Conservation (phyloP, 257 asterid species). For the Paraleonurus japonicus region DNA sequence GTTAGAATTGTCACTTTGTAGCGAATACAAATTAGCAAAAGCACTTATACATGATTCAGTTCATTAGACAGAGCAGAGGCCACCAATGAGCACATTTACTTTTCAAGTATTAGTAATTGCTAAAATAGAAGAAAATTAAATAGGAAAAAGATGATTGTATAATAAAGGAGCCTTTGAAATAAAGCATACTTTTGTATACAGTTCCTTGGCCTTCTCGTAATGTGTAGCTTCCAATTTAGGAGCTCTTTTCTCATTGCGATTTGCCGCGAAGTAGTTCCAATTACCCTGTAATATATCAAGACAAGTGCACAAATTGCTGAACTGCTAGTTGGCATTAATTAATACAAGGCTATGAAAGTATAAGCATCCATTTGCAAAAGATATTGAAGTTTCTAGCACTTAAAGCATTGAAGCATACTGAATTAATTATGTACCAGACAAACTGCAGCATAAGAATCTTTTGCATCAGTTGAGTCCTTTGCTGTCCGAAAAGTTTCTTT, state of each 20-base stretch:
- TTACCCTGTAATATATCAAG: slow-evolving; percentile 63
- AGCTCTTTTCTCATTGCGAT: slow-evolving; percentile 86
- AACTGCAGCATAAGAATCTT: slow-evolving; percentile 92
- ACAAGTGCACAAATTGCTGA: slow-evolving; percentile 27
- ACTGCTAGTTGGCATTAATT: slow-evolving; percentile 16
- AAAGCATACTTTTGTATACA: slow-evolving; percentile 72
- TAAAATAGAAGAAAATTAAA: background rate
- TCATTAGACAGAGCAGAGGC: background rate
- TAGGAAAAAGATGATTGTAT: background rate
- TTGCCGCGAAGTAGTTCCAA: slow-evolving; percentile 90
- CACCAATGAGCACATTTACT: background rate
- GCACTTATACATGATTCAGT: background rate
- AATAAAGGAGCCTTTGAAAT: slow-evolving; percentile 27
- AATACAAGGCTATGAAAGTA: slow-evolving; percentile 16
- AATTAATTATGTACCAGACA: slow-evolving; percentile 65
- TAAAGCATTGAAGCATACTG: slow-evolving; percentile 10
- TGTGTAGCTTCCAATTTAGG: slow-evolving; percentile 97
- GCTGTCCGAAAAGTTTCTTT: slow-evolving; percentile 92
- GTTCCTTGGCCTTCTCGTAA: slow-evolving; percentile 96
- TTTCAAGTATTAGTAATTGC: background rate
- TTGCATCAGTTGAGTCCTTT: slow-evolving; percentile 70
- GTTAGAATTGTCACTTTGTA: slow-evolving; percentile 1
- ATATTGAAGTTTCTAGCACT: background rate
- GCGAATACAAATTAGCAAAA: background rate
- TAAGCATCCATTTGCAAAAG: slow-evolving; percentile 17